Base-by-base conservation (phyloP, 73 alveolate genomes). In the Symbiodinium natans region DNA sequence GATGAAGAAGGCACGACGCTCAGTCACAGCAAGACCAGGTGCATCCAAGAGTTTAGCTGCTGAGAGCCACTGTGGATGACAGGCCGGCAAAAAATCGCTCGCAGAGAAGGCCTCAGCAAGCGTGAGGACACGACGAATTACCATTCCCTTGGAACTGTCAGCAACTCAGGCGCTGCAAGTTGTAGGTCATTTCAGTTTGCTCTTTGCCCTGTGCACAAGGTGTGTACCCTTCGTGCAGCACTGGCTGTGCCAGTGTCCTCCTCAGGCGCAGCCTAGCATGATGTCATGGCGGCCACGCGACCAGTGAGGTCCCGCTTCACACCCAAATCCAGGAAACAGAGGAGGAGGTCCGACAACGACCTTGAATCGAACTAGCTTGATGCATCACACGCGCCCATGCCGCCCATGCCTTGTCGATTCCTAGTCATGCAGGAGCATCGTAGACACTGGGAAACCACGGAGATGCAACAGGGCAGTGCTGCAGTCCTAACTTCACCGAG, bases 101-200 rank as follows among this genome's bases (percentile, higher is more conserved):
- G 94, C 3, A 39, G 94, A 38, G 94, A 87, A 59, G 94, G 94
- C 84, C 71, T 87, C 9, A 82, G 73, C 84, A 87, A 87, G 68
- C 94, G 94, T 2, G 94, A 87, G 41, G 94, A 87, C 41, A 87
- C 94, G 46, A 87, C 94, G 8, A 74, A 87, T 85, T 87, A 87
- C 77, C 94, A 87, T 34, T 87, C 84, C 2, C 68, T 87, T 31
- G 94, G 94, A 80, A 87, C 94, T 29, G 94, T 31, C 52, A 21
- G 39, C 19, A 38, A 31, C 94, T 56, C n/a, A 59, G 4, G 77
- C 25, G 34, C 36, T 21, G 77, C 77, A 63, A 46, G 59, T 46
- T 6, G 6, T 6, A 6, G 6, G 59, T 46, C 21, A 46, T 13
- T 9, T 46, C 6, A 13, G 6, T 46, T 46, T 46, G 6, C 21